Conservation (phyloP, 768 basidiomycete genomes). For the Boletus coccyginus region DNA sequence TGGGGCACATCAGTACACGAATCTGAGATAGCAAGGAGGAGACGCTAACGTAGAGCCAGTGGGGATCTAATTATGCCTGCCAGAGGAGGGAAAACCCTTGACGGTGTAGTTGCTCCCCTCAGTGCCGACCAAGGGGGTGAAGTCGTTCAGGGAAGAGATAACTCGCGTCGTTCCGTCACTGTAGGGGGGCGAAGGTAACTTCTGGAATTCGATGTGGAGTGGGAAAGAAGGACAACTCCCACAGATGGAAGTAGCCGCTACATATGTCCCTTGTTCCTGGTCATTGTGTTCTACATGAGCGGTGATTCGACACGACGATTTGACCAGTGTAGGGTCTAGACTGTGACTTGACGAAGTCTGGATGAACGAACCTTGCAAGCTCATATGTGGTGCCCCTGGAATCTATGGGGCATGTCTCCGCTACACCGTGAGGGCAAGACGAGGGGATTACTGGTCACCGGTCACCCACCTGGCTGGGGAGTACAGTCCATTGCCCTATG, state of each 20-base stretch:
- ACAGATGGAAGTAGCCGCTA: too few relatives aligned
- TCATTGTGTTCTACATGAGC: too few relatives aligned
- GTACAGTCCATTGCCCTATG: too few relatives aligned
- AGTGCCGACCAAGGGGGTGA: background rate
- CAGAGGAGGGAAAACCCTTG: background rate
- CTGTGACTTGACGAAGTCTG: too few relatives aligned
- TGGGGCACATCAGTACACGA: background rate
- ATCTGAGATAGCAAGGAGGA: background rate
- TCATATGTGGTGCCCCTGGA: background rate
- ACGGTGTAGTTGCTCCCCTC: background rate
- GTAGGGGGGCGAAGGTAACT: background rate
- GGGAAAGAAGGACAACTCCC: too few relatives aligned
- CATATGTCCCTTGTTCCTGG: too few relatives aligned
- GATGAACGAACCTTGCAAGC: background rate
- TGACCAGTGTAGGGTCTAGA: too few relatives aligned
- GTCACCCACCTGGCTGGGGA: background rate
- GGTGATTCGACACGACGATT: too few relatives aligned
- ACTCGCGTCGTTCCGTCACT: background rate
- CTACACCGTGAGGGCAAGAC: too few relatives aligned
- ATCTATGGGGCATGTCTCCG: background rate
- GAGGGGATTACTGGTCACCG: too few relatives aligned
- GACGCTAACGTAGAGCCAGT: background rate
- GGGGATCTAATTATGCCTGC: background rate
- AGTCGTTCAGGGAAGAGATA: background rate
- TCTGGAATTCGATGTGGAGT: too few relatives aligned